phyloP scores from a whole-genome alignment of 2,329 filamentous ascomycete genomes.

The Pyricularia sp. region DNA sequence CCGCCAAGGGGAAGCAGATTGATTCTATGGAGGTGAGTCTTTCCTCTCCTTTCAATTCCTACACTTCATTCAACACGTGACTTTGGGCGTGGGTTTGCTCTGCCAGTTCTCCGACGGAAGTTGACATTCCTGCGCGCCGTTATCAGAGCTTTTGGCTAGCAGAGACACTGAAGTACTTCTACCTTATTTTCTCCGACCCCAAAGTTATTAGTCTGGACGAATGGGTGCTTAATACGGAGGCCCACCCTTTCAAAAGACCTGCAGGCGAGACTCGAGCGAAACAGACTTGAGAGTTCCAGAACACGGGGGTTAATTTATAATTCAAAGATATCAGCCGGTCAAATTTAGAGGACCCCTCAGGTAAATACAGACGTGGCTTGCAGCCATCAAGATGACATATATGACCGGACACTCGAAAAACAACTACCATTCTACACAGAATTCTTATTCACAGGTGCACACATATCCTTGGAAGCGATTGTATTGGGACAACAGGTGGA shows the following conservation, averaged over 20 bases:
- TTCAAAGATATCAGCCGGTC: neutral
- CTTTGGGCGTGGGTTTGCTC: too few relatives aligned
- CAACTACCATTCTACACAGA: too few relatives aligned
- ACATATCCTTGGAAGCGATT: too few relatives aligned
- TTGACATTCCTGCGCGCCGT: neutral
- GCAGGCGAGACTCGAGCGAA: too few relatives aligned
- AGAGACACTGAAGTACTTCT: constrained; percentile 15
- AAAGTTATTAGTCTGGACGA: constrained; percentile 13
- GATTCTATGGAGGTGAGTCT: neutral
- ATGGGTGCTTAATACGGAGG: constrained; percentile 13
- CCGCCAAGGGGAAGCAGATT: constrained; percentile 4
- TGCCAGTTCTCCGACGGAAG: neutral
- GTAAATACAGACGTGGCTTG: too few relatives aligned
- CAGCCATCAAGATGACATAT: too few relatives aligned
- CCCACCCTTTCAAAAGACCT: constrained; percentile 16
- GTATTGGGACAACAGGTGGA: too few relatives aligned
- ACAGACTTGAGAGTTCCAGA: neutral
- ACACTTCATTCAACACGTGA: neutral
- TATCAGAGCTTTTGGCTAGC: constrained; percentile 12
- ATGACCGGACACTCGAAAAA: too few relatives aligned
- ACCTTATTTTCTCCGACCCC: constrained; percentile 11
- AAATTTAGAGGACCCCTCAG: neutral
- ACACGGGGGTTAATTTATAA: constrained; percentile 12
- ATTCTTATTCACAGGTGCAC: too few relatives aligned
- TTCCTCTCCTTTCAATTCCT: neutral